A percentile compares a stretch with the other conserved stretches of the same genome.
These are phyloP conservation scores for Haplosporangium sp. DNA, from an alignment of 371 early-diverging fungal species.

Conservation along the genomic window DNA sequence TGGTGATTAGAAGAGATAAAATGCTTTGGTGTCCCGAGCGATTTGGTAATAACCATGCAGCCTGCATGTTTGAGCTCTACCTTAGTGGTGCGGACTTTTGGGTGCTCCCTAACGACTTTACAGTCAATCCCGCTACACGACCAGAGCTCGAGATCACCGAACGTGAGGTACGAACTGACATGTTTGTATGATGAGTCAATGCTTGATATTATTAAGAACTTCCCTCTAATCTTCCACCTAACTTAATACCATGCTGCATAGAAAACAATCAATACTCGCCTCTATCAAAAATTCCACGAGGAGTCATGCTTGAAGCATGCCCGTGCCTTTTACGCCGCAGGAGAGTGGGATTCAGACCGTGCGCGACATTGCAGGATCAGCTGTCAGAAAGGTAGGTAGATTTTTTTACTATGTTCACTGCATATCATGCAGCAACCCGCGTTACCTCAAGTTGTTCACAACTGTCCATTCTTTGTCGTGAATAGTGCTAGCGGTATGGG, in stretches of 20 bases:
- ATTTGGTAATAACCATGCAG: slow-evolving; percentile 71
- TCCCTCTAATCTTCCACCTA: not conserved
- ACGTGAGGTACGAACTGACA: slow-evolving; percentile 33
- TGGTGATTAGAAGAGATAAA: slow-evolving; percentile 49
- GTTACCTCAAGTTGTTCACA: not conserved
- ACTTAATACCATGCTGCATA: not conserved
- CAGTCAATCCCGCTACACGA: slow-evolving; percentile 51
- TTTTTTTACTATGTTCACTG: not conserved
- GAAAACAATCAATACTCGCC: slow-evolving; percentile 54
- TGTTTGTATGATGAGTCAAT: not conserved
- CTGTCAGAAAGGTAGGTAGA: slow-evolving; percentile 46
- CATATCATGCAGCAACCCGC: not conserved
- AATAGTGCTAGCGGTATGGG: slow-evolving; percentile 51
- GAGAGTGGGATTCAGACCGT: slow-evolving; percentile 56
- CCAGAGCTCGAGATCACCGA: slow-evolving; percentile 32
- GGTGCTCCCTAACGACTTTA: slow-evolving; percentile 67
- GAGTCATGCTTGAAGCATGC: slow-evolving; percentile 58
- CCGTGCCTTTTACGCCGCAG: slow-evolving; percentile 49
- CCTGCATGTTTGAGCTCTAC: slow-evolving; percentile 69
- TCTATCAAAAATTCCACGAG: slow-evolving; percentile 57
- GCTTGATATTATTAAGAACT: no score
- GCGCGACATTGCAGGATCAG: slow-evolving; percentile 56
- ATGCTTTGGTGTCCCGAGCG: slow-evolving; percentile 67
- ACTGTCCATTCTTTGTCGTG: no score
- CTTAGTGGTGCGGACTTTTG: slow-evolving; percentile 67